A percentile compares a stretch with the other conserved stretches of the same genome.
Evolutionary conservation across 257 asterid species (phyloP).

Genomic region (Rauvolfia tetraphylla): DNA sequence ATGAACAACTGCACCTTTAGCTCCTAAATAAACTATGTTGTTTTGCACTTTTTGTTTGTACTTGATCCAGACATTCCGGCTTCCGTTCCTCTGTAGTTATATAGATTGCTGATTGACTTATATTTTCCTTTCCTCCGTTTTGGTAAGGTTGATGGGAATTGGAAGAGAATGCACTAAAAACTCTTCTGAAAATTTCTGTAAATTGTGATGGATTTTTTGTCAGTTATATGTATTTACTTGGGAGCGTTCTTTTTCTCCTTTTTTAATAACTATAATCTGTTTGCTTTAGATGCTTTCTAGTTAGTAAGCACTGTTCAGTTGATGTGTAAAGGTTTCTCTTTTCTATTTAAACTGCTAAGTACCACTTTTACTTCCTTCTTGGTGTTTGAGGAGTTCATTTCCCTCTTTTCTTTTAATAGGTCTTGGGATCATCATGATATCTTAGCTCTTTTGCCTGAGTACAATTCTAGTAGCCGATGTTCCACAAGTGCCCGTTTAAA

Average conservation of each 20-base stretch:
- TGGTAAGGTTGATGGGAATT: background rate
- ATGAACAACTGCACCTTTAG: background rate
- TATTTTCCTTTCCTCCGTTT: background rate
- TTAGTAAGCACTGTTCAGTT: background rate
- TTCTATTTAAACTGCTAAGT: no score
- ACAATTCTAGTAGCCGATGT: slow-evolving; percentile 68
- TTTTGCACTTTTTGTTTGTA: background rate
- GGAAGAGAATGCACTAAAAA: background rate
- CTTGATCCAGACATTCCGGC: background rate
- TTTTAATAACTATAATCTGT: no score
- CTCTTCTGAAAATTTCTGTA: background rate
- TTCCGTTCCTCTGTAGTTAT: background rate
- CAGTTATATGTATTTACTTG: background rate
- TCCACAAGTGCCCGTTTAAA: slow-evolving; percentile 82
- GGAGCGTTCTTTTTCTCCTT: background rate
- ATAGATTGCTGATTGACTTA: background rate
- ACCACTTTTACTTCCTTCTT: background rate
- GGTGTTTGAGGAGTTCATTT: background rate
- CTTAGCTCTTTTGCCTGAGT: slow-evolving; percentile 68
- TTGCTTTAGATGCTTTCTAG: background rate
- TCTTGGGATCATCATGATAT: slow-evolving; percentile 95
- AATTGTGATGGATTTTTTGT: background rate
- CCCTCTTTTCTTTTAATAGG: slow-evolving; percentile 33
- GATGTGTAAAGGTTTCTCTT: background rate
- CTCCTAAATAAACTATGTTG: background rate